phyloP scores from a whole-genome alignment of 371 early-diverging fungal species.

The Encephalitozoon hellem region DNA sequence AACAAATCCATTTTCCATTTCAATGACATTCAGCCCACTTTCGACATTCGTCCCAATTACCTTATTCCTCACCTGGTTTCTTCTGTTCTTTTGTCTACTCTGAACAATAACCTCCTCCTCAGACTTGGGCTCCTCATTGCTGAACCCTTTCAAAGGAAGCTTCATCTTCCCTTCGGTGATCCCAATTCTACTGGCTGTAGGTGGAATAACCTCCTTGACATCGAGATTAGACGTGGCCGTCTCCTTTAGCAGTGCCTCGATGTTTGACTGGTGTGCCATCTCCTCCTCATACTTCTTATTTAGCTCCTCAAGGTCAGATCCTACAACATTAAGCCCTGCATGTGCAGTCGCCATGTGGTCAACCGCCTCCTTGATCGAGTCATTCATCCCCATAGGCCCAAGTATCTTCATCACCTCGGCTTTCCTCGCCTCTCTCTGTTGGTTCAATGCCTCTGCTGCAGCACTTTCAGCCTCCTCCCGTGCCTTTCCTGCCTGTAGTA shows the following conservation, averaged over 20 bases:
- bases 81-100: constrained; percentile 39
- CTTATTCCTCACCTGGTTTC: constrained; percentile 54
- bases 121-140: constrained; percentile 31
- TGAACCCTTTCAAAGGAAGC: constrained; percentile 56
- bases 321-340: constrained; percentile 39
- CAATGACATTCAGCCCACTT: constrained; percentile 50
- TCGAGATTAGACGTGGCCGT: constrained; percentile 25
- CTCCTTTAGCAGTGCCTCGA: neutral
- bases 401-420: constrained; percentile 1
- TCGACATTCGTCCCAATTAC: constrained; percentile 36
- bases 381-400: neutral
- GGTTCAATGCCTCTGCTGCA: neutral
- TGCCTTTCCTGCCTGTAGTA: constrained; percentile 25
- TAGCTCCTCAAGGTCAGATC: constrained; percentile 13
- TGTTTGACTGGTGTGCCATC: neutral
- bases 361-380: constrained; percentile 18
- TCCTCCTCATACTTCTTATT: constrained; percentile 14
- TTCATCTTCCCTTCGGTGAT: constrained; percentile 35
- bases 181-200: constrained; percentile 32
- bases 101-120: constrained; percentile 50
- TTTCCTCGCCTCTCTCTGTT: neutral
- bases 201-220: constrained; percentile 48
- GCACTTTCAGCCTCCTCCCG: constrained; percentile 9
- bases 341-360: constrained; percentile 41
- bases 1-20: constrained; percentile 47